Evolutionary conservation across 208 protist species (phyloP), one percentile per base, ranked within the genome.

Genomic region (Leptomonas seymouri): DNA sequence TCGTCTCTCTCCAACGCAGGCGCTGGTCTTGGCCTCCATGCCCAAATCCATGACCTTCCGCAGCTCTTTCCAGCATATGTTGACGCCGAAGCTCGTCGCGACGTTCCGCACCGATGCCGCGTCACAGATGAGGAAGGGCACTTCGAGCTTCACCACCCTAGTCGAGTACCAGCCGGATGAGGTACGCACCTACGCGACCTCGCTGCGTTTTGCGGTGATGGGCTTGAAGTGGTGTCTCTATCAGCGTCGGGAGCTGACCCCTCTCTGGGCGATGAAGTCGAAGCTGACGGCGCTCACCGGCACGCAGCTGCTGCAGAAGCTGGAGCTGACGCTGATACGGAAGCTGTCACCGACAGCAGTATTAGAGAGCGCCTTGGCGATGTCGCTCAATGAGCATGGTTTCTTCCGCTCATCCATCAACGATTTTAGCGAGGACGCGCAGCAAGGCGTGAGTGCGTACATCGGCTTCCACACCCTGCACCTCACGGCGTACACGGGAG

Each of bases 341-440:
- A 82, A 84, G 62, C 76, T 96, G 39, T 87, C 86, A 15, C 28
- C 57, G 28, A 71, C 63, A n/a, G 80, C 67, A 18, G 68, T 71
- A 59, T 81, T 96, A 39, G 71, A 88, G 72, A 96, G 87, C 66
- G 77, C 76, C 2, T 51, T 90, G 25, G 74, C 78, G 4, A 84
- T 81, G 81, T 93, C 84, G 14, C 45, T 89, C 14, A 77, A 42
- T 27, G 73, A 90, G 56, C 45, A 84, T 64, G 87, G 90, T 39
- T 82, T 80, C 68, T 91, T 93, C 42, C 80, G 59, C 20, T 82
- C 72, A 15, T 55, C 42, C 16, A 21, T 95, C 45, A 53, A 46
- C 30, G 71, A 67, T 20, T 39, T 65, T 12, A 62, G 48, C 4
- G 69, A 78, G 41, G 74, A 75, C 23, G 58, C 61, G n/a, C 69